These are phyloP conservation scores for Vitis rupestris DNA, from an alignment of 164 flowering plant genomes.

Conservation along the genomic window DNA sequence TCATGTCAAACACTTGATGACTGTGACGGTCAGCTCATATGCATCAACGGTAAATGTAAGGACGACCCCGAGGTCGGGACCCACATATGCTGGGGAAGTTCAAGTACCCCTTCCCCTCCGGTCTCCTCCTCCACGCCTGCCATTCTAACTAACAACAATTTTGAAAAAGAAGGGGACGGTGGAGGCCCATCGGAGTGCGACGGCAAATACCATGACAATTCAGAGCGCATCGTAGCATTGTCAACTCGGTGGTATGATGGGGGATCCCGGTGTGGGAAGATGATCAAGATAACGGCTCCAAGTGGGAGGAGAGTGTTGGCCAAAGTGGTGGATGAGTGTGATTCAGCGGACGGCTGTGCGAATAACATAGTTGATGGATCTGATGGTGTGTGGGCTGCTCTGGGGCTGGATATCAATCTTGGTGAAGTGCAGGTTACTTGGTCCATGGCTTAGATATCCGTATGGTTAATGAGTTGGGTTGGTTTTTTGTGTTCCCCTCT, in stretches of 20 bases:
- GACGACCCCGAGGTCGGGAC: constrained; percentile 34
- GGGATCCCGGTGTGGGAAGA: constrained; percentile 24
- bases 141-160: constrained; percentile 20
- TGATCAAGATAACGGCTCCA: constrained; percentile 22
- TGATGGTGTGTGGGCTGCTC: constrained; percentile 34
- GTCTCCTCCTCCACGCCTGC: constrained; percentile 31
- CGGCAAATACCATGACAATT: constrained; percentile 16
- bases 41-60: constrained; percentile 34
- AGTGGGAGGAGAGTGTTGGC: constrained; percentile 30
- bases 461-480: no score
- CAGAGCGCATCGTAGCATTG: constrained; percentile 30
- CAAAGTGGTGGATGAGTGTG: constrained; percentile 50
- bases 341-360: constrained; percentile 31
- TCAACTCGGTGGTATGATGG: constrained; percentile 38
- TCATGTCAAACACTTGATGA: constrained; percentile 28
- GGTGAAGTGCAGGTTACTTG: constrained; percentile 26
- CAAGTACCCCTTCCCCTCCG: constrained; percentile 24
- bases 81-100: constrained; percentile 8
- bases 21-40: constrained; percentile 35
- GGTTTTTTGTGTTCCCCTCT: no score
- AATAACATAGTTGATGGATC: constrained; percentile 42
- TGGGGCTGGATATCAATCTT: constrained; percentile 21
- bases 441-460: constrained; percentile 26
- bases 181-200: constrained; percentile 35
- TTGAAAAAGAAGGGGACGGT: constrained; percentile 27